Base-by-base conservation (phyloP, 768 basidiomycete species). In the Suillus placidus region DNA sequence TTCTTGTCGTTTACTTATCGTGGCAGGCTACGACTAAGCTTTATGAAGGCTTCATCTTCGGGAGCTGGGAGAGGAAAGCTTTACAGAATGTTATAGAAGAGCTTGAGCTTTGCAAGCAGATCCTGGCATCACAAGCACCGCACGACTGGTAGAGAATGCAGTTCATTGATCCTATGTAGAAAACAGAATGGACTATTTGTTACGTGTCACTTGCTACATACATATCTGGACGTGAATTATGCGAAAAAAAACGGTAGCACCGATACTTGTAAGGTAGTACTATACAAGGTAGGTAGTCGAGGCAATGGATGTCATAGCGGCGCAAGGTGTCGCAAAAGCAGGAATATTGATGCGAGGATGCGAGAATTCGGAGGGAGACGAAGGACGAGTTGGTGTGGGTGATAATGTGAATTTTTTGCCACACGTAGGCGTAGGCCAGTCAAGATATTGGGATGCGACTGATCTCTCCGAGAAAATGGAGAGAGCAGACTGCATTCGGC, bases 11-110 rank as follows among this genome's bases (percentile, higher is more conserved):
- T n/a, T 83, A 87, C 69, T 73, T 90, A 35, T 85, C 94, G 2
- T 96, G 92, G 86, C 77, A 88, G 52, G 92, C 88, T 10, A 95
- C 95, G 6, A 98, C 95, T 0, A 90, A 95, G 87, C 81, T 99
- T 20, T 97, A 98, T 69, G 86, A 91, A 51, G 97, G 97, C 1
- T 98, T 97, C 74, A 81, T 99, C 13, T 97, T 90, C 69, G 97
- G 95, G 2, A 85, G 88, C 49, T 99, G 97, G 95, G 96, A 99
- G 78, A 84, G 86, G 62, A 94, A 91, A 68, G 91, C 93, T 35
- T 81, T 99, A 66, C 88, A 86, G 79, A 96, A 91, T 73, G 83
- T 89, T 45, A 89, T 94, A 40, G 94, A 95, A 76, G 96, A 99
- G 79, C 78, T 99, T 72, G 95, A 97, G 76, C 81, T 94, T 62